Percentiles rank a stretch among this genome's conserved stretches.
Conservation (phyloP, 2,329 filamentous ascomycete genomes). For the Aureobasidium sp. region DNA sequence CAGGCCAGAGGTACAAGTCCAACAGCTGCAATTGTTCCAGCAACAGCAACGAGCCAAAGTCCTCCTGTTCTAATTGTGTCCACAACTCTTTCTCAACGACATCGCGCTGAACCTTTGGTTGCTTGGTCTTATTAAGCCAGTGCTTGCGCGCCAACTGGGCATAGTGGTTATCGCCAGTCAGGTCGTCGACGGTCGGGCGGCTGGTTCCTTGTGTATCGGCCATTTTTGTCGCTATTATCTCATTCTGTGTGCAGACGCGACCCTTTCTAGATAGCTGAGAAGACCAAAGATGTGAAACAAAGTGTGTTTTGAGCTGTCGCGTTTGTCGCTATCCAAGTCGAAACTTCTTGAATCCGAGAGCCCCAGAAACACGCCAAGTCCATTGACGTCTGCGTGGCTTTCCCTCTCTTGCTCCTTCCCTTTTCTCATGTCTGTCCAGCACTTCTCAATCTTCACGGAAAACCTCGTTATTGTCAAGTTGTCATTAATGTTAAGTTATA, state of each 20-base stretch:
- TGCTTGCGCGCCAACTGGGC: constrained; percentile 69
- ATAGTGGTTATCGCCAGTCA: constrained; percentile 59
- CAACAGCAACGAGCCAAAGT: constrained; percentile 69
- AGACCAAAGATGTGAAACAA: background rate
- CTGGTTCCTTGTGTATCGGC: constrained; percentile 24
- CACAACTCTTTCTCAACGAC: constrained; percentile 82
- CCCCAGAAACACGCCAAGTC: constrained; percentile 7
- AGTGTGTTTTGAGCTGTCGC: background rate
- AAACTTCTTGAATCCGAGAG: constrained; percentile 2
- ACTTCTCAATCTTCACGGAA: background rate
- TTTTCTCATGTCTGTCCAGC: background rate
- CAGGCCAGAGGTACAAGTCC: constrained; percentile 93
- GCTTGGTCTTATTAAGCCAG: constrained; percentile 64
- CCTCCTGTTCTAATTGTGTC: constrained; percentile 75
- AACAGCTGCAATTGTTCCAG: constrained; percentile 86
- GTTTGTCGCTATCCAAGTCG: background rate
- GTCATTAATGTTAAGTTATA: background rate
- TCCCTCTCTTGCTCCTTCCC: background rate
- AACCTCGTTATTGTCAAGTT: background rate
- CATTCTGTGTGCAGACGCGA: constrained; percentile 6
- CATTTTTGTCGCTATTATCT: constrained; percentile 7
- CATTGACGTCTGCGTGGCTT: background rate
- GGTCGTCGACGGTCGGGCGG: constrained; percentile 58
- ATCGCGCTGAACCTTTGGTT: constrained; percentile 64
- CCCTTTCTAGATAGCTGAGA: background rate